Evolutionary conservation across 1,139 yeast genomes (phyloP).

Genomic region (Magnusiomyces suaveolens): DNA sequence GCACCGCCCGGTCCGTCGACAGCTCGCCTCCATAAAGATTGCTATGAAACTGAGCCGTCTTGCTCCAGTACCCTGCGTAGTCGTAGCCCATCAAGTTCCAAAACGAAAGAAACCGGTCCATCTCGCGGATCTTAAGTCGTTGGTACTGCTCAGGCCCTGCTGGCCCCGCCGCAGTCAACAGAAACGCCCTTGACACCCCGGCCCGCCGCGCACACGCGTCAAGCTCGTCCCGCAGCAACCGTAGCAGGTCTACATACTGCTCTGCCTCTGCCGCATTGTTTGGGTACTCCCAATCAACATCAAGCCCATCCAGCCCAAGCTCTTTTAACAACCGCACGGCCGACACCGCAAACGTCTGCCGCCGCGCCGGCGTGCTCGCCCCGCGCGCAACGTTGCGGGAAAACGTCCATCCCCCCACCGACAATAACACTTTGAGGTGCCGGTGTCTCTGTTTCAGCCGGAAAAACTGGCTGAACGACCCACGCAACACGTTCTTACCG

Average conservation of each 20-base stretch:
- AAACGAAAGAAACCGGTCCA: conserved; percentile 51
- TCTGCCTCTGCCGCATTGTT: conserved; percentile 38
- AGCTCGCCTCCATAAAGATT: conserved; percentile 50
- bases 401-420: conserved; percentile 87
- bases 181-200: conserved; percentile 30
- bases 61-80: conserved; percentile 71
- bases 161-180: conserved; percentile 69
- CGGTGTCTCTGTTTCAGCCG: conserved; percentile 43
- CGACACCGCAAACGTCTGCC: conserved; percentile 43
- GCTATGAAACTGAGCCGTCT: conserved; percentile 53
- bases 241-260: conserved; percentile 40
- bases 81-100: conserved; percentile 94
- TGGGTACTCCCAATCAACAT: conserved; percentile 94
- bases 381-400: conserved; percentile 43
- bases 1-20: conserved; percentile 44
- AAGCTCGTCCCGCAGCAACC: conserved; percentile 37
- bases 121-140: conserved; percentile 38
- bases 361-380: conserved; percentile 32
- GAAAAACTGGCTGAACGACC: conserved; percentile 49
- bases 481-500: conserved; percentile 28
- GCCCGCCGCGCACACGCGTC: conserved; percentile 31
- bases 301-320: conserved; percentile 80
- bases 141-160: conserved; percentile 44
- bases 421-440: conserved; percentile 51
- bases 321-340: conserved; percentile 40